Conservation (phyloP, 176 grass and related monocot species). For the Chrysopogon serrulatus region DNA sequence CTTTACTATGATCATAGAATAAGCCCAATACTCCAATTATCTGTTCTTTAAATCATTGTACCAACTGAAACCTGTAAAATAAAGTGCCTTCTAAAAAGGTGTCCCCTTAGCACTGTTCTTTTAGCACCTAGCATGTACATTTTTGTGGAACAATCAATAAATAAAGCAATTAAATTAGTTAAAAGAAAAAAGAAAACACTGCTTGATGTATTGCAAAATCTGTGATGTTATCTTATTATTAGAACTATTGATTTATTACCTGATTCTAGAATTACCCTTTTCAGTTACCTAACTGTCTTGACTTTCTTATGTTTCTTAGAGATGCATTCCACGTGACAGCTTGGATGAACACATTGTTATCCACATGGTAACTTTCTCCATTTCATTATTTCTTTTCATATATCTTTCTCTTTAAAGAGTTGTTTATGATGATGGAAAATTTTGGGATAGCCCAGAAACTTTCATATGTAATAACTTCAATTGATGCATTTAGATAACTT, state of each 20-base stretch:
- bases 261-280: constrained; percentile 22
- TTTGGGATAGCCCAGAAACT: background rate
- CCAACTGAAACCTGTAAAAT: background rate
- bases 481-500: background rate
- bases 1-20: background rate
- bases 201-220: background rate
- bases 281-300: constrained; percentile 15
- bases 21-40: background rate
- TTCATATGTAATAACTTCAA: background rate
- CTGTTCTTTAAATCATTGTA: background rate
- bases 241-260: background rate
- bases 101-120: background rate
- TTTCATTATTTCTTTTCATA: constrained; percentile 5
- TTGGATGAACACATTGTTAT: constrained; percentile 95
- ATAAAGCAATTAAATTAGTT: background rate
- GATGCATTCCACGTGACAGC: constrained; percentile 83
- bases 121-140: background rate
- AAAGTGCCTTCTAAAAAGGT: background rate
- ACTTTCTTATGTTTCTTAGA: constrained; percentile 55
- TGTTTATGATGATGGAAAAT: background rate
- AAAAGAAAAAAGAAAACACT: background rate
- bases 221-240: background rate
- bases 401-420: background rate
- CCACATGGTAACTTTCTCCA: constrained; percentile 72
- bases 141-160: background rate